Base-by-base conservation (phyloP, 2,329 filamentous ascomycete species). In the Leptographium flavum region DNA sequence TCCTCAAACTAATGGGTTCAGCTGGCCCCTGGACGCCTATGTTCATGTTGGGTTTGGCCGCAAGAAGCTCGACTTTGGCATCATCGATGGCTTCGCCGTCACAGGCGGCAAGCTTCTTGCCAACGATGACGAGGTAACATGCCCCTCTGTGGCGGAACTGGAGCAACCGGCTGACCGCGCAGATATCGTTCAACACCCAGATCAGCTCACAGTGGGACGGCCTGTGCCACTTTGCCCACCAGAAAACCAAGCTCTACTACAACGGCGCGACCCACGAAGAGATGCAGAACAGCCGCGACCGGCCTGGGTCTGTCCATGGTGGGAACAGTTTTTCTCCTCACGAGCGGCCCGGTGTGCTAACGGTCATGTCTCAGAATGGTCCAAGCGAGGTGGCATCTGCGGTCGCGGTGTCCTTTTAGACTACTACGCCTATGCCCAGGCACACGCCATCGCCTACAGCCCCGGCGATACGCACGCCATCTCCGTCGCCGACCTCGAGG, bases 381-480 rank as follows among this genome's bases (percentile, higher is more conserved):
- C 54, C 17, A 54, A 63, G 33, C 53, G 63, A 3, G 67, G 37
- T 21, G 22, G 69, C 35, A 64, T 73, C 6, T 65, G 66, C 1
- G 70, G 69, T 3, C 63, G 71, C 1, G 70, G 70, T 21, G 61
- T 74, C 3, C 57, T 74, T 0, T 56, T 74, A 0, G 74, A 79
- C 54, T 77, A 69, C 43, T 64, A 63, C 5, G 54, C 62, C 3
- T 74, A 65, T 60, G 66, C 67, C 11, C 57, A 64, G 23, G 50
- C 49, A 1, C 58, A 65, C 23, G 51, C 22, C 37, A 39, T 27
- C 37, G 4, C 3, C 8, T 39, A 25, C 23, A 58, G 61, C 1
- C 56, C 61, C 4, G 67, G 71, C 49, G 53, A 61, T 21, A 57
- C 63, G 1, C 58, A 57, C 8, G 52, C 59, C 2, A 73, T 77